Percentiles rank a stretch among this genome's conserved stretches.
phyloP scores from a whole-genome alignment of 352 stramenopile genomes.

The Thalassiosira hispida region DNA sequence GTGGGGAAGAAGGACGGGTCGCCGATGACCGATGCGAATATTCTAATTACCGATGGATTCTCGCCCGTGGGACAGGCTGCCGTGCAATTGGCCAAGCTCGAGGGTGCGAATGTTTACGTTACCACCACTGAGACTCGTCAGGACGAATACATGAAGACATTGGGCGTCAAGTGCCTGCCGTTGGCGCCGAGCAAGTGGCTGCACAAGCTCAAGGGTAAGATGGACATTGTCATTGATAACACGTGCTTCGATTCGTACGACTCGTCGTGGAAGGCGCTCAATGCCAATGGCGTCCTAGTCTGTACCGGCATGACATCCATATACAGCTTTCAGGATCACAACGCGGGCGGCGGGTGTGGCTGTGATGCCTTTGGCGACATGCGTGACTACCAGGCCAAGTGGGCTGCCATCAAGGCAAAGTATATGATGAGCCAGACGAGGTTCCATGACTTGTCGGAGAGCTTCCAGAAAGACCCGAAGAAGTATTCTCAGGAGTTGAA shows the following conservation, averaged over 20 bases:
- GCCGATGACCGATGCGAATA: constrained; percentile 47
- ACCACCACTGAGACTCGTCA: constrained; percentile 48
- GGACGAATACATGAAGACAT: constrained; percentile 38
- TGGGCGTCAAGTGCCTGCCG: constrained; percentile 60
- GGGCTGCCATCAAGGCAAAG: constrained; percentile 54
- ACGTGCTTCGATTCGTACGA: constrained; percentile 62
- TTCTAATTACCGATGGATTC: constrained; percentile 70
- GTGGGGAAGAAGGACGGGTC: constrained; percentile 47
- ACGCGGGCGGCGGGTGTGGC: background rate
- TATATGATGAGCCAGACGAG: constrained; percentile 68
- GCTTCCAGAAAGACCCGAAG: constrained; percentile 53
- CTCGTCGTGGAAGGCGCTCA: constrained; percentile 53
- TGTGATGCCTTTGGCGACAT: constrained; percentile 43
- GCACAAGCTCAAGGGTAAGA: constrained; percentile 55
- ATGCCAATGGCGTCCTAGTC: constrained; percentile 53
- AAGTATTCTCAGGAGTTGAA: constrained; percentile 66
- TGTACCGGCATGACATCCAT: constrained; percentile 58
- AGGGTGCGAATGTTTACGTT: constrained; percentile 72
- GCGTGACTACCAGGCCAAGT: constrained; percentile 51
- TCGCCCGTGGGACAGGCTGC: constrained; percentile 68
- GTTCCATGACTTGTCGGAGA: constrained; percentile 60
- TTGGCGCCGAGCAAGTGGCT: constrained; percentile 62
- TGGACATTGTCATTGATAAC: constrained; percentile 79
- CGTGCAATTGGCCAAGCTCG: constrained; percentile 62
- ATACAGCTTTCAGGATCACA: constrained; percentile 28